Percentiles rank a stretch among this genome's conserved stretches.
These are phyloP conservation scores for Cladosporium velox DNA, from an alignment of 2,329 filamentous ascomycete genomes.

Conservation along the genomic window DNA sequence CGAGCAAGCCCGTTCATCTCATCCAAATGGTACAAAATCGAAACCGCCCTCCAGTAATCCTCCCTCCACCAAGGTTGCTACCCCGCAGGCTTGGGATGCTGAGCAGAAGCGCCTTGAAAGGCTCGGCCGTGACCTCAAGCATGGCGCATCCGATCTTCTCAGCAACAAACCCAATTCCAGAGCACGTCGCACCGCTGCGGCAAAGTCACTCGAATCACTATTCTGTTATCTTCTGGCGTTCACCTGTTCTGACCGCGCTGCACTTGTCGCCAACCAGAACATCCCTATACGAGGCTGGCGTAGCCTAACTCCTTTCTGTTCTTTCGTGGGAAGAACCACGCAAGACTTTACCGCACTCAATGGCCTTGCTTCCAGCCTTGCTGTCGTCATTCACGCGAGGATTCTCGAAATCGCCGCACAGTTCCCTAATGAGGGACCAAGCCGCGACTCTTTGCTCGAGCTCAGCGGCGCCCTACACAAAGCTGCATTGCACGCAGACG, in stretches of 20 bases:
- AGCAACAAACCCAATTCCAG: conserved; percentile 23
- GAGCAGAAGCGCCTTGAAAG: conserved; percentile 44
- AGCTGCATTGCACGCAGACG: conserved; percentile 17
- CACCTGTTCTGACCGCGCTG: conserved; percentile 34
- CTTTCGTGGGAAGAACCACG: conserved; percentile 2
- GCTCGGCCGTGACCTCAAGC: conserved; percentile 50
- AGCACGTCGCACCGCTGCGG: conserved; percentile 36
- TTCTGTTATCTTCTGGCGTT: conserved; percentile 42
- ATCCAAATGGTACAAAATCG: conserved; percentile 22
- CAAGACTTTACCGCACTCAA: conserved; percentile 38
- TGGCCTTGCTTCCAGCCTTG: conserved; percentile 45
- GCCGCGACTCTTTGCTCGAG: conserved; percentile 10
- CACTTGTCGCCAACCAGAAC: conserved; percentile 29
- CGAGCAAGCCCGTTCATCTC: conserved; percentile 20
- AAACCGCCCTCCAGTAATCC: conserved; percentile 21
- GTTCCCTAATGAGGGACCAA: conserved; percentile 1
- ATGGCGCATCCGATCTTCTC: conserved; percentile 44
- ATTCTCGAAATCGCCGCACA: conserved; percentile 35
- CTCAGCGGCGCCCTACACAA: conserved; percentile 6
- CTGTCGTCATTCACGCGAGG: conserved; percentile 42
- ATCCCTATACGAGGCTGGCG: conserved; percentile 3
- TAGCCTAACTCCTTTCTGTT: conserved; percentile 26
- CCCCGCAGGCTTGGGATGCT: conserved; percentile 38
- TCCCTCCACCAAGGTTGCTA: conserved; percentile 30
- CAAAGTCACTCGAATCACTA: conserved; percentile 49